These are phyloP conservation scores for Linnemannia zychae DNA, from an alignment of 192 early-diverging fungal genomes.

Conservation along the genomic window DNA sequence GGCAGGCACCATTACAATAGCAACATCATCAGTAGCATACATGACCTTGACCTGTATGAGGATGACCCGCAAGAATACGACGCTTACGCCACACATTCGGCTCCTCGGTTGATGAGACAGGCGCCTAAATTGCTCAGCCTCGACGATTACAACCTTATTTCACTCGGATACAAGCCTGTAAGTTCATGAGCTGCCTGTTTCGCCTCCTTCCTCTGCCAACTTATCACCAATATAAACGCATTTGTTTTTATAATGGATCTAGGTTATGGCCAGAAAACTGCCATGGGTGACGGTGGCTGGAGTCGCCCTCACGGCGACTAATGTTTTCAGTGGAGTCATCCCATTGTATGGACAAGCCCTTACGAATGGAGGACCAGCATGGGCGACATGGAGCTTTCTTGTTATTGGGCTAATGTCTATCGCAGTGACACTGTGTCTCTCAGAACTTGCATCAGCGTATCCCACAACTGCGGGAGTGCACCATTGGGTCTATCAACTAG, in stretches of 20 bases:
- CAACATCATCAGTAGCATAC: constrained; percentile 23
- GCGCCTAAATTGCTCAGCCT: constrained; percentile 41
- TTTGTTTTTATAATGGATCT: background rate
- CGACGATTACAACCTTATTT: constrained; percentile 43
- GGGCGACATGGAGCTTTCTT: constrained; percentile 47
- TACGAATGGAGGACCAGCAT: constrained; percentile 44
- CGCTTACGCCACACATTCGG: constrained; percentile 14
- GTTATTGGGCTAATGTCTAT: constrained; percentile 37
- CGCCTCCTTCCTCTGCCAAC: too few species aligned
- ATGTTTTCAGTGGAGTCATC: constrained; percentile 33
- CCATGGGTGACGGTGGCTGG: constrained; percentile 24
- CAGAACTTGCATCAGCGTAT: constrained; percentile 46
- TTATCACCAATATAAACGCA: background rate
- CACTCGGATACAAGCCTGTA: constrained; percentile 50
- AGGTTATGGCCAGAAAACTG: constrained; percentile 44
- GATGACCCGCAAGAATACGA: constrained; percentile 16
- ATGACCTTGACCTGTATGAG: constrained; percentile 30
- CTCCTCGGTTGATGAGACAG: constrained; percentile 26
- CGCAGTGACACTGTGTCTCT: constrained; percentile 34
- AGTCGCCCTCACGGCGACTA: constrained; percentile 23
- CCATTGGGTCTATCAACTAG: constrained; percentile 44
- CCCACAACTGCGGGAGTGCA: constrained; percentile 41
- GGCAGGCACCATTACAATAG: constrained; percentile 6
- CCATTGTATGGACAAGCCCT: constrained; percentile 35
- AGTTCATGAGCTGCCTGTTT: background rate